phyloP scores from a whole-genome alignment of 768 basidiomycete species.

The Scleroderma citrinum region DNA sequence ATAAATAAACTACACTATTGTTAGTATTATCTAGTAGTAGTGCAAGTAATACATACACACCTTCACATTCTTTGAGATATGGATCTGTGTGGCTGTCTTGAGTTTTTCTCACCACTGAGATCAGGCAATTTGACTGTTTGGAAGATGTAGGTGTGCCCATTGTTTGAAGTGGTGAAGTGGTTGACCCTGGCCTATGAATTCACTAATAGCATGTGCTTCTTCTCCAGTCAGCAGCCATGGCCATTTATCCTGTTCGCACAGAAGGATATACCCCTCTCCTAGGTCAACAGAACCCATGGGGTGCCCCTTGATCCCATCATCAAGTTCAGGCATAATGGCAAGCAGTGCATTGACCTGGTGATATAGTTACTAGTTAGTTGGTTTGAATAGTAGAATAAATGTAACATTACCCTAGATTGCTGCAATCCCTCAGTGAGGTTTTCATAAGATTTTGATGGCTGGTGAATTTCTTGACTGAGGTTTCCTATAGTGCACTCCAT shows the following conservation, averaged over 20 bases:
- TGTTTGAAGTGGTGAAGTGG: background rate
- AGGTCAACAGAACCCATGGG: background rate
- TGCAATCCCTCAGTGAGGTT: slow-evolving; percentile 24
- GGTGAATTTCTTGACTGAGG: slow-evolving; percentile 19
- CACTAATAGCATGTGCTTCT: background rate
- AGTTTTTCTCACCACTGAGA: background rate
- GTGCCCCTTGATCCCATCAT: background rate
- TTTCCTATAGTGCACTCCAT: slow-evolving; percentile 23
- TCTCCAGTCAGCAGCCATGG: background rate
- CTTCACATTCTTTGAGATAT: background rate
- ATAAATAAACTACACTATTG: background rate
- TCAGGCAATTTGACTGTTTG: background rate
- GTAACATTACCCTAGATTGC: background rate
- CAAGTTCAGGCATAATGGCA: slow-evolving; percentile 8
- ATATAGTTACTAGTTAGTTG: background rate
- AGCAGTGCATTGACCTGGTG: slow-evolving; percentile 14
- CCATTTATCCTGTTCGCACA: background rate
- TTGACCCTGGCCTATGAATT: background rate
- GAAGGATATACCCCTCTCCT: background rate
- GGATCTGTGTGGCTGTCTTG: background rate
- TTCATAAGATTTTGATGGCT: slow-evolving; percentile 19
- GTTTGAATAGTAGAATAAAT: background rate
- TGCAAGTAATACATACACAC: background rate
- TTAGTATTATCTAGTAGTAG: no score
- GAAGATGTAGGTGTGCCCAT: background rate